Conservation (phyloP, 139 green algal genomes). For the Asterochloris erici region DNA sequence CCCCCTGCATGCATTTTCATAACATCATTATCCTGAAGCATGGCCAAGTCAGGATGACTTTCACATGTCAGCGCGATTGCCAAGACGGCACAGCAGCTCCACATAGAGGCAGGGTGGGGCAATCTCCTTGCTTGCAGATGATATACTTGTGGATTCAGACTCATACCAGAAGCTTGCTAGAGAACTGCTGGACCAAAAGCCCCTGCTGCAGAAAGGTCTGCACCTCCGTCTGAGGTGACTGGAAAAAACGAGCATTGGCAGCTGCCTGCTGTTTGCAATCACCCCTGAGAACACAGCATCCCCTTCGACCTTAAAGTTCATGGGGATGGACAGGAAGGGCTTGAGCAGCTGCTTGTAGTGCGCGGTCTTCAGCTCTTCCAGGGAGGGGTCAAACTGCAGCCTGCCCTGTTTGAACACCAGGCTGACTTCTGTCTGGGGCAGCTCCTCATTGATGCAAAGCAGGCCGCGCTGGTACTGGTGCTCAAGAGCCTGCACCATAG, state of each 20-base stretch:
- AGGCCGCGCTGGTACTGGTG: slow-evolving; percentile 71
- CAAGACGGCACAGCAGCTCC: background rate
- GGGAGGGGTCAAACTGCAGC: slow-evolving; percentile 66
- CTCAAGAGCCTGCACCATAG: slow-evolving; percentile 51
- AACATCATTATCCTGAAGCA: background rate
- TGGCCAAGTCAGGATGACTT: background rate
- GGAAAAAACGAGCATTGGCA: too few species aligned
- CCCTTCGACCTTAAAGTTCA: slow-evolving; percentile 36
- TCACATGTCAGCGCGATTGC: too few species aligned
- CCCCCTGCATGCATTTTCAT: slow-evolving; percentile 34
- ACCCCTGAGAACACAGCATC: too few species aligned
- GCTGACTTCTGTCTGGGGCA: slow-evolving; percentile 59
- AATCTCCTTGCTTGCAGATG: background rate
- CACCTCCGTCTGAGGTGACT: too few species aligned
- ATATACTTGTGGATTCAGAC: background rate
- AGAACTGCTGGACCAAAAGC: too few species aligned
- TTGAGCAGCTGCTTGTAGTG: slow-evolving; percentile 64
- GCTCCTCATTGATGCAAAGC: slow-evolving; percentile 59
- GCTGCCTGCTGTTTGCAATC: too few species aligned
- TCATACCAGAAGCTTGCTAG: too few species aligned
- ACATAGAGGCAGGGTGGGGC: background rate
- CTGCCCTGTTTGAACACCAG: slow-evolving; percentile 64
- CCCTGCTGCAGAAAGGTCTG: too few species aligned
- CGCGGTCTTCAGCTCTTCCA: slow-evolving; percentile 72
- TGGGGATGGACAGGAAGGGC: slow-evolving; percentile 56